These are phyloP conservation scores for Coffea eugenioides DNA, from an alignment of 257 asterid genomes.

Conservation along the genomic window DNA sequence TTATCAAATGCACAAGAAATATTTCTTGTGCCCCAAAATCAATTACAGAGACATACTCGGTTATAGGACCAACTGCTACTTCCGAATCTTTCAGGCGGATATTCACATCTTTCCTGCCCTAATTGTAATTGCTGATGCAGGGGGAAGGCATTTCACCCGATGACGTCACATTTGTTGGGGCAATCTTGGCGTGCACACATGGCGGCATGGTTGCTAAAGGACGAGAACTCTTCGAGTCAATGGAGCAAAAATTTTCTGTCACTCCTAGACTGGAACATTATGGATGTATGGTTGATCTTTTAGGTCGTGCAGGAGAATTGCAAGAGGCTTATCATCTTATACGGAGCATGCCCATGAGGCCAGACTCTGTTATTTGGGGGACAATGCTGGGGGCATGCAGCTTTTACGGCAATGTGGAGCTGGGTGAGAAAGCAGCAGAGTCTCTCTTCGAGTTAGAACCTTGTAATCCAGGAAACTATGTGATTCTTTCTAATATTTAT, in stretches of 20 bases:
- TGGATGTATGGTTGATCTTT: conserved; percentile 84
- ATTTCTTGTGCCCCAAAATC: background rate
- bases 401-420: conserved; percentile 62
- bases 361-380: conserved; percentile 89
- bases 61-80: background rate
- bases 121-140: conserved; percentile 37
- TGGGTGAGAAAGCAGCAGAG: conserved; percentile 68
- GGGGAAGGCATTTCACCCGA: conserved; percentile 56
- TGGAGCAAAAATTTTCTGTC: background rate
- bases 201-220: background rate
- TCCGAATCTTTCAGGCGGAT: background rate
- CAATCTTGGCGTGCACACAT: conserved; percentile 79
- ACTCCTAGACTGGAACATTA: conserved; percentile 45
- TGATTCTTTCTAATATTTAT: conserved; percentile 76
- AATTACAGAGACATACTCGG: background rate
- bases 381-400: conserved; percentile 78
- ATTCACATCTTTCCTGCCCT: background rate
- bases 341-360: conserved; percentile 69
- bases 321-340: conserved; percentile 61
- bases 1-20: too few species aligned
- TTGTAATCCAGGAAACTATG: conserved; percentile 77
- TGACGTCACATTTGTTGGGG: conserved; percentile 84
- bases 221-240: conserved; percentile 16
- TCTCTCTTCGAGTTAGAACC: conserved; percentile 61
- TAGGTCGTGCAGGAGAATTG: conserved; percentile 71